Evolutionary conservation across 192 early-diverging fungal species (phyloP).

Genomic region (Chytriomyces hyalinus): DNA sequence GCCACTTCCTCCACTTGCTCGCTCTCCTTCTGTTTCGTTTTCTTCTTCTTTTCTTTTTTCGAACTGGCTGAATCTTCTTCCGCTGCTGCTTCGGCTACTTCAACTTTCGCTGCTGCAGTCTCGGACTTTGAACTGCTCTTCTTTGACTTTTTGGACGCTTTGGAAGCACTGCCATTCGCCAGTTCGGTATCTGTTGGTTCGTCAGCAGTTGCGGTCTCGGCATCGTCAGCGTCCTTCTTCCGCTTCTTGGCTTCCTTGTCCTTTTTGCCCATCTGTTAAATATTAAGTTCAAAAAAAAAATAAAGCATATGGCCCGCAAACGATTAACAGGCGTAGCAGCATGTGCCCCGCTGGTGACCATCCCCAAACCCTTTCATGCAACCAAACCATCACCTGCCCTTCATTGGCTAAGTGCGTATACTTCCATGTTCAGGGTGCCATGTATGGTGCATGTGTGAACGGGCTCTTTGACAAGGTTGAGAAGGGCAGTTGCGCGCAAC

Average conservation of each 20-base stretch:
- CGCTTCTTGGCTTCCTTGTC: neutral
- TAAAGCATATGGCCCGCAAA: neutral
- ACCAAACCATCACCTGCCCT: neutral
- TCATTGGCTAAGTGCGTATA: neutral
- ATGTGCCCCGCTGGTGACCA: slow-evolving; percentile 25
- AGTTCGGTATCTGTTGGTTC: no score
- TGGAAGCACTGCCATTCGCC: neutral
- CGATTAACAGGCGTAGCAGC: slow-evolving; percentile 15
- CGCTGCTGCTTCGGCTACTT: slow-evolving; percentile 2
- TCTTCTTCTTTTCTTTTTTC: slow-evolving; percentile 13
- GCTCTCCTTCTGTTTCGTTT: neutral
- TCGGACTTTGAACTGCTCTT: neutral
- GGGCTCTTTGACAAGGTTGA: slow-evolving; percentile 22
- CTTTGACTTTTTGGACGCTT: neutral
- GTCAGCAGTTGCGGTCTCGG: no score
- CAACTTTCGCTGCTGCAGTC: neutral
- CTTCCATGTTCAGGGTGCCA: slow-evolving; percentile 4
- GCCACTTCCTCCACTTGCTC: neutral
- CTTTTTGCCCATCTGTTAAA: neutral
- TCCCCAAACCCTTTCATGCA: neutral
- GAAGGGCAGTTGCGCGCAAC: slow-evolving; percentile 1
- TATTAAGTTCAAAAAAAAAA: neutral
- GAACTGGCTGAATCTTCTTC: neutral
- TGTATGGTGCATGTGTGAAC: slow-evolving; percentile 31
- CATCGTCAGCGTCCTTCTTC: no score